phyloP scores from a whole-genome alignment of 1,139 yeast species.

The Kodamaea sp. region DNA sequence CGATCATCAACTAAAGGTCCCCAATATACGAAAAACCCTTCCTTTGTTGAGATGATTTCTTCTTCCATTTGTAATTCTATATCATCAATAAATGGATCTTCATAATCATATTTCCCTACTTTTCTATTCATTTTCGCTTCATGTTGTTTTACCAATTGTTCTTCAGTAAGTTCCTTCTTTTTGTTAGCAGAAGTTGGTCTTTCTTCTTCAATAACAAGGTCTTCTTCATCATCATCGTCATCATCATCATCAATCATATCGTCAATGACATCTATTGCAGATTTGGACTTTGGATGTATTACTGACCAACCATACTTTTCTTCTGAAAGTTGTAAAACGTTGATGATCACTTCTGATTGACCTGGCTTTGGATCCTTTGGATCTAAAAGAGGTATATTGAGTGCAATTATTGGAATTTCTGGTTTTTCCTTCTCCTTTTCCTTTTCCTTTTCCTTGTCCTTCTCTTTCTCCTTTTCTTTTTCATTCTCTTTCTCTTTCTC shows the following conservation, averaged over 20 bases:
- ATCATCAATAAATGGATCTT: slow-evolving; percentile 97
- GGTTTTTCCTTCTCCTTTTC: slow-evolving; percentile 29
- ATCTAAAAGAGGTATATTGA: slow-evolving; percentile 57
- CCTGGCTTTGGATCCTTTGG: slow-evolving; percentile 55
- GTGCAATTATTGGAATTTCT: slow-evolving; percentile 41
- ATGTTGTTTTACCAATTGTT: slow-evolving; percentile 41
- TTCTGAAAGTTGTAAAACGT: slow-evolving; percentile 76
- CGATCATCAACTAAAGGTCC: slow-evolving; percentile 84
- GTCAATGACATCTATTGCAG: slow-evolving; percentile 58
- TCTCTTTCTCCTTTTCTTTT: slow-evolving; percentile 13
- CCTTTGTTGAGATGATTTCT: slow-evolving; percentile 86
- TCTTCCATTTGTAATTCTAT: slow-evolving; percentile 91
- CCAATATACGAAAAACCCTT: slow-evolving; percentile 93
- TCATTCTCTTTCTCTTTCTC: slow-evolving; percentile 13
- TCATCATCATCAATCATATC: slow-evolving; percentile 60
- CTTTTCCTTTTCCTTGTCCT: slow-evolving; percentile 17
- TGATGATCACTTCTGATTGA: slow-evolving; percentile 69
- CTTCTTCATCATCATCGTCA: slow-evolving; percentile 56
- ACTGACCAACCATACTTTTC: slow-evolving; percentile 81
- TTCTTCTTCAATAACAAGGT: slow-evolving; percentile 38
- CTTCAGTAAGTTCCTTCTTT: slow-evolving; percentile 43
- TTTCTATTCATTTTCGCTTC: slow-evolving; percentile 55
- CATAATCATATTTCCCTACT: slow-evolving; percentile 85
- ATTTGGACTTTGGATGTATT: slow-evolving; percentile 65
- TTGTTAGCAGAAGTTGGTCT: slow-evolving; percentile 15